Evolutionary conservation across 305 asterid genomes (phyloP).

Genomic region (Solanum chacoense): DNA sequence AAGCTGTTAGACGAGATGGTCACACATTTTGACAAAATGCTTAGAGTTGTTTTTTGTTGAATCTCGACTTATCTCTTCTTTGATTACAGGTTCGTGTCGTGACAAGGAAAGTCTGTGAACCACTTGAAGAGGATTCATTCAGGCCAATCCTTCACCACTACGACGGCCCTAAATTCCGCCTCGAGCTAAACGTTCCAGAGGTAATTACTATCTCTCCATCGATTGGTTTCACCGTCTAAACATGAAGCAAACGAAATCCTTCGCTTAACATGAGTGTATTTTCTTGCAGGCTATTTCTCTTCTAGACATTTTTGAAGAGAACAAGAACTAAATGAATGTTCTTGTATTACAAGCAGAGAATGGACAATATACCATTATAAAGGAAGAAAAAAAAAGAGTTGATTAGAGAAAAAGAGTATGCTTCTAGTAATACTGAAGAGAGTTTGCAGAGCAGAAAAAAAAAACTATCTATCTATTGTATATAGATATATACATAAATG

Average conservation of each 20-base stretch:
- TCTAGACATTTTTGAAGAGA: slow-evolving; percentile 66
- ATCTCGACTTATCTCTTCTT: not conserved
- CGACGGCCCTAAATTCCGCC: slow-evolving; percentile 99
- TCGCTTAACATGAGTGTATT: not conserved
- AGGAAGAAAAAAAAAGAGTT: not conserved
- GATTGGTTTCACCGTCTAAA: not conserved
- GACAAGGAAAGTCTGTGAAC: slow-evolving; percentile 83
- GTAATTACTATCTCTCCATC: slow-evolving; percentile 17
- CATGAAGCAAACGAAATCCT: not conserved
- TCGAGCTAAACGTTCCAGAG: slow-evolving; percentile 89
- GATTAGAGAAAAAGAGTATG: not conserved
- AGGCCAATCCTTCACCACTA: slow-evolving; percentile 97
- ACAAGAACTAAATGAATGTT: slow-evolving; percentile 15
- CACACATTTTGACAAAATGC: not conserved
- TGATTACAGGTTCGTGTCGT: slow-evolving; percentile 58
- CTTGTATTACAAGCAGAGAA: not conserved
- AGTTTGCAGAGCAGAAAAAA: not conserved
- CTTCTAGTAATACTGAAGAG: slow-evolving; percentile 2
- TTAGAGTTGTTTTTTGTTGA: not conserved
- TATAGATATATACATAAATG: not conserved
- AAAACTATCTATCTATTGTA: not conserved
- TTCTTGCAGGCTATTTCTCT: slow-evolving; percentile 71
- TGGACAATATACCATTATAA: not conserved
- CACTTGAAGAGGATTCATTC: slow-evolving; percentile 94
- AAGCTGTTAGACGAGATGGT: not conserved